Evolutionary conservation across 495 filamentous ascomycete genomes (phyloP), one percentile per base, ranked within the genome.

Genomic region (Diplogelasinospora grovesii): DNA sequence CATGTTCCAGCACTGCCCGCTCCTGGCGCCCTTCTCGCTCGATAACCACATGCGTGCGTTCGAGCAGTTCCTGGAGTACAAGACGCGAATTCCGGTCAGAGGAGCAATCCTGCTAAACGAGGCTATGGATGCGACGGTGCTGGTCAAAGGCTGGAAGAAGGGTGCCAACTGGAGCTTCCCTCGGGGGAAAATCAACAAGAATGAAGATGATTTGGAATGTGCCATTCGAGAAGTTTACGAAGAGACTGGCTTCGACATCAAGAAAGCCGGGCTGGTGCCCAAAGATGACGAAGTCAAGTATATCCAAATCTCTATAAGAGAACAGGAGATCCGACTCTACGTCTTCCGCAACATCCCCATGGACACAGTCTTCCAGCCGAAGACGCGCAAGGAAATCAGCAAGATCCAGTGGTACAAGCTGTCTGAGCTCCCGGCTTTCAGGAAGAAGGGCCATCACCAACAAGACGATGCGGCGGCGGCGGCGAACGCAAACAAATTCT

Each of bases 141-240:
- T 97, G 43, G 92, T 98, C 23, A 92, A 95, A 54, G 93, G 92
- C 18, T 97, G 89, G 85, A 97, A 96, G 71, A 96, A 95, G 56
- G 82, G 83, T 10, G 82, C 90, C 4, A 89, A 81, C 52, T 97
- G 93, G 93, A 95, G 89, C 54, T 98, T 97, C 42, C 92, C 92
- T 0, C 63, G 92, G 25, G 92, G 92, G 5, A 98, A 98, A 61
- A 96, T 98, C 61, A 95, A 96, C 62, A 90, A 90, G 64, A 83
- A 90, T 53, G 92, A 98, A 64, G 80, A 81, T 30, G 90, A 97
- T 46, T 63, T 95, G 25, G 86, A 86, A 45, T 98, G 92, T 57
- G 92, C 92, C 7, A 75, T 95, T 16, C 78, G 92, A 36, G 92
- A 98, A 51, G 88, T 95, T 0, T 89, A 88, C 43, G 92, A 98